Base-by-base conservation (phyloP, 768 basidiomycete genomes). In the Cystofilobasidium ferigula region DNA sequence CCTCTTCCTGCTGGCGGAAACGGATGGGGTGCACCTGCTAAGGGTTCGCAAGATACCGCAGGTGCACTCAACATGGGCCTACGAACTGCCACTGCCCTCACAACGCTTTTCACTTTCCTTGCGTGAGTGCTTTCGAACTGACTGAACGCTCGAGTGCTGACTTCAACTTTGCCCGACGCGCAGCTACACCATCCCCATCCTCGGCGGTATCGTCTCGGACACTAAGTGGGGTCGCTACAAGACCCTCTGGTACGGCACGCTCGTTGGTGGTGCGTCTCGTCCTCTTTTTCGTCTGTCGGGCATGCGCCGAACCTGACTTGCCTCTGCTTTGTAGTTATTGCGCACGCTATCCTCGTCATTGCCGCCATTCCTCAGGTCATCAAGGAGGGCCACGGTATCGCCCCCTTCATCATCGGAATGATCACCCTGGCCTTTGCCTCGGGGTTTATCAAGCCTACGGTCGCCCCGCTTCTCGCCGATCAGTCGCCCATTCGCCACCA, bases 401-500 rank as follows among this genome's bases (percentile, higher is more conserved):
- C 30, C 1, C 53, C 60, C 20, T 61, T 67, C 34, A 53, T 67
- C 61, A 42, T 67, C 51, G 26, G 48, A 6, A 36, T 67, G 26
- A n/a, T 67, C 53, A 26, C 43, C 3, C 65, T 67, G 14, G 65
- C 65, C n/a, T 20, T 34, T 26, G 56, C 43, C 2, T 58, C 43
- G 1, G 63, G 63, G 20, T 13, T 57, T n/a, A 75, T 76, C 72
- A 77, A 77, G 67, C 75, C 76, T 12, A 72, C 67, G 16, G 68
- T 77, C 10, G 73, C 67, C 24, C 75, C 76, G 3, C 57, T 77
- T 18, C 69, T 77, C 26, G 74, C 72, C 67, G 76, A 77, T 54
- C 76, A 77, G 61, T 71, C 70, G 10, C 75, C 76, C 0, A 73
- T 75, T 32, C 71, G 72, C 2, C 58, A 38, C 16, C 59, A 56